phyloP scores from a whole-genome alignment of 495 filamentous ascomycete genomes.

The Lophiotrema nucula region DNA sequence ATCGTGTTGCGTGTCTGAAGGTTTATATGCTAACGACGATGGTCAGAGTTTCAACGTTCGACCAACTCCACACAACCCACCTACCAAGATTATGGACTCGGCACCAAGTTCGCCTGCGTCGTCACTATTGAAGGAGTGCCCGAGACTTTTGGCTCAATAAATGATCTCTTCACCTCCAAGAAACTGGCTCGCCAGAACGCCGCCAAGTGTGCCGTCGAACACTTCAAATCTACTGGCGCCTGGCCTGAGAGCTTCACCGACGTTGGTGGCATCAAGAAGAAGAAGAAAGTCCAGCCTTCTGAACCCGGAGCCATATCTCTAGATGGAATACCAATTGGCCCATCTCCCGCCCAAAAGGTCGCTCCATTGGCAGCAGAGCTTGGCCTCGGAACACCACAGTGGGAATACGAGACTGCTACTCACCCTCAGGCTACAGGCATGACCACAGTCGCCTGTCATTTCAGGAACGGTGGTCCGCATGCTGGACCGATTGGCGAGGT shows the following conservation, averaged over 20 bases:
- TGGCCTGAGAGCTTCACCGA: slow-evolving; percentile 16
- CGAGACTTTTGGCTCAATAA: slow-evolving; percentile 29
- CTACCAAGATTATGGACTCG: slow-evolving; percentile 16
- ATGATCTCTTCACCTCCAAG: slow-evolving; percentile 20
- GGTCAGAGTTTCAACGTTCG: slow-evolving; percentile 24
- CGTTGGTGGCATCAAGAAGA: slow-evolving; percentile 25
- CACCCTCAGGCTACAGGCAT: slow-evolving; percentile 18
- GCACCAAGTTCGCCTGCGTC: slow-evolving; percentile 29
- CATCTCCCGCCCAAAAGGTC: slow-evolving; percentile 3
- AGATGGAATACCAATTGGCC: not conserved
- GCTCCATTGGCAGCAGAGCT: not conserved
- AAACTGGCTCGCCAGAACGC: slow-evolving; percentile 33
- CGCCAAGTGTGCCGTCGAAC: slow-evolving; percentile 33
- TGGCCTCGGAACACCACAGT: not conserved
- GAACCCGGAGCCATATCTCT: not conserved
- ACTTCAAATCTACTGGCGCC: slow-evolving; percentile 27
- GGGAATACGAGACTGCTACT: not conserved
- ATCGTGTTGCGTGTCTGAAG: not conserved
- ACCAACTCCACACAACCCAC: slow-evolving; percentile 4
- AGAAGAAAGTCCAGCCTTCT: not conserved
- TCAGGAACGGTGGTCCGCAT: slow-evolving; percentile 6
- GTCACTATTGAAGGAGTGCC: slow-evolving; percentile 15
- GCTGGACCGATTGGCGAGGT: slow-evolving; percentile 43
- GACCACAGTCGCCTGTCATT: slow-evolving; percentile 32
- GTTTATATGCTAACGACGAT: not conserved